Base-by-base conservation (phyloP, 345 rosid species). In the Hirschfeldia incana region DNA sequence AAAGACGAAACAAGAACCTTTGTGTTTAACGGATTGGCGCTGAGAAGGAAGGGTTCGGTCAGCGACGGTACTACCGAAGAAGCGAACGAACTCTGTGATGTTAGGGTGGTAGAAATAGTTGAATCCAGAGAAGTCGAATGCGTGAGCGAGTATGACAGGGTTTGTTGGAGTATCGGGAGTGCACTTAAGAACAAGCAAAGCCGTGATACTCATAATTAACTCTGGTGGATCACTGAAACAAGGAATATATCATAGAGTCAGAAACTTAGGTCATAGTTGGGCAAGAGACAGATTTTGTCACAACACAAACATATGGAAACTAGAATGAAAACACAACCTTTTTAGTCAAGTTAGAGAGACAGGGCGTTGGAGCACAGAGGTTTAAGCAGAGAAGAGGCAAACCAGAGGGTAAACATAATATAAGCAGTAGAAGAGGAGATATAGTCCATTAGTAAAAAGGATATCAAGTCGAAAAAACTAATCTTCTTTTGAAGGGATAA, bases 11-110 rank as follows among this genome's bases (percentile, higher is more conserved):
- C 55, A 42, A 37, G 44, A 29, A 94, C 98, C 99, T 90, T 91
- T 92, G 79, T 93, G 97, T 72, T 90, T 94, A n/a, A 92, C 97
- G 27, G 98, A 92, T 62, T 95, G 99, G 51, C 97, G 95, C 69
- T 91, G 96, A 64, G 86, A 86, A n/a, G 96, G 89, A 37, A 88
- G 89, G 34, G 97, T 92, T 17, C 99, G 94, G 62, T 84, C 88
- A 11, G 96, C 99, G 81, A 95, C 99, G 78, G 98, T 91, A 29
- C 96, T 57, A 8, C 11, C 62, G 62, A 58, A 21, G 30, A 58
- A 58, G 62, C 62, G 62, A 58, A 58, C 62, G 30, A 58, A 58
- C 30, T 21, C 62, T 21, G 11, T 21, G 62, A 58, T 58, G 62
- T 58, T 58, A 58, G 62, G 62, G 13, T 21, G 30, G 11, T 58